Evolutionary conservation across 2,329 filamentous ascomycete genomes (phyloP).

Genomic region (Thelonectria blattea): DNA sequence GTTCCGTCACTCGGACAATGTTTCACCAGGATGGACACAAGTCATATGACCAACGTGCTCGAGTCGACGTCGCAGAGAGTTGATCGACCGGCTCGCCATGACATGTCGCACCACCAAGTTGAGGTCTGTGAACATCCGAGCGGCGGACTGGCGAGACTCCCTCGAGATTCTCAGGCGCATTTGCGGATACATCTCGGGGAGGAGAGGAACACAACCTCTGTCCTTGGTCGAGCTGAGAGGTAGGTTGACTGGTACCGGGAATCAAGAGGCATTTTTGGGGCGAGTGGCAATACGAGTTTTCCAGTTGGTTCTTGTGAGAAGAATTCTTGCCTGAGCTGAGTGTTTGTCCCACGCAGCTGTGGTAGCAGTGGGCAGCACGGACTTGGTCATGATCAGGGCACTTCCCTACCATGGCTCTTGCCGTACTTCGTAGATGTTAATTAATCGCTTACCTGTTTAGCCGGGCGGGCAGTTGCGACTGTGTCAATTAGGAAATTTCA

Average conservation of each 20-base stretch:
- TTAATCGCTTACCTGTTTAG: neutral
- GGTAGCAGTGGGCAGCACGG: neutral
- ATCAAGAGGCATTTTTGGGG: neutral
- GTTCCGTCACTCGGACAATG: slow-evolving; percentile 5
- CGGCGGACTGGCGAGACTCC: neutral
- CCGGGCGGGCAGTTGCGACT: neutral
- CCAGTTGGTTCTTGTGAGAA: neutral
- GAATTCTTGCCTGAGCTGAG: slow-evolving; percentile 4
- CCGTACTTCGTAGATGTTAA: neutral
- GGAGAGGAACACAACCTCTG: too few relatives aligned
- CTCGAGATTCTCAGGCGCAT: neutral
- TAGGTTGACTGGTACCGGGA: neutral
- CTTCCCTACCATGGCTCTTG: neutral
- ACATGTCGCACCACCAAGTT: slow-evolving; percentile 9
- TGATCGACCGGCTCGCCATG: neutral
- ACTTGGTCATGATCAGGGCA: slow-evolving; percentile 9
- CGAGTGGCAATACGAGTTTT: slow-evolving; percentile 14
- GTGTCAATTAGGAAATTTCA: neutral
- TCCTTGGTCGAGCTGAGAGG: too few relatives aligned
- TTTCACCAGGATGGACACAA: slow-evolving; percentile 11
- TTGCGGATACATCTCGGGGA: neutral
- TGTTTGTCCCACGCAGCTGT: neutral
- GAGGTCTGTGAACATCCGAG: slow-evolving; percentile 1
- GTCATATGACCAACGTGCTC: slow-evolving; percentile 20
- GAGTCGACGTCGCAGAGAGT: neutral